A percentile compares a stretch with the other conserved stretches of the same genome.
phyloP scores from a whole-genome alignment of 495 filamentous ascomycete genomes.

The Hypoxylon lenormandii region DNA sequence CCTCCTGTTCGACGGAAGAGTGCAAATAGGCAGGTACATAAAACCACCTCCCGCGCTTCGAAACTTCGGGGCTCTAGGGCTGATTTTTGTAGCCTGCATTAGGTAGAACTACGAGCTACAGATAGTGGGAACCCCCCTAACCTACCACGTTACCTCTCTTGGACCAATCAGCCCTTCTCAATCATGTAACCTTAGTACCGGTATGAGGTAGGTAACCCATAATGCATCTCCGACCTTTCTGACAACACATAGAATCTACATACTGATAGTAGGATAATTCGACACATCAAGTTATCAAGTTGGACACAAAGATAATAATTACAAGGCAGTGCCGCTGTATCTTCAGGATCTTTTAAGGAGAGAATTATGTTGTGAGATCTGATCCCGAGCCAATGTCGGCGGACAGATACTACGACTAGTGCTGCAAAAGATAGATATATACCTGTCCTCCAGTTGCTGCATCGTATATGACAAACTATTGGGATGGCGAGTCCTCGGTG shows the following conservation, averaged over 20 bases:
- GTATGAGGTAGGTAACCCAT: no score
- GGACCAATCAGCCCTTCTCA: not conserved
- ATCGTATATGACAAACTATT: conserved; percentile 44
- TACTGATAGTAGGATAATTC: no score
- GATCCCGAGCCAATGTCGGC: conserved; percentile 16
- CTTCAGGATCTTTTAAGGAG: not conserved
- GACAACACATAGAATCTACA: not conserved
- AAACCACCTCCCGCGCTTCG: not conserved
- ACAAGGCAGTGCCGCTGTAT: not conserved
- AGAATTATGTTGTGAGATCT: conserved; percentile 8
- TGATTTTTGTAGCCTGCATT: conserved; percentile 20
- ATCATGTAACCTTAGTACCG: not conserved
- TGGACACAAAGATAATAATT: not conserved
- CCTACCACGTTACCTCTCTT: conserved; percentile 4
- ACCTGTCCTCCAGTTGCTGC: conserved; percentile 31
- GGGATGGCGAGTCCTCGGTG: conserved; percentile 35
- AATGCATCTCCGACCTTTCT: no score
- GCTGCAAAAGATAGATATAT: conserved; percentile 33
- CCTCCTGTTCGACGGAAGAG: not conserved
- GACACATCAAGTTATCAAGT: not conserved
- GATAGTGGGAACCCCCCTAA: conserved; percentile 14
- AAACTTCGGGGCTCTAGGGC: conserved; percentile 14
- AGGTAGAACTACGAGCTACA: not conserved
- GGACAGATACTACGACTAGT: conserved; percentile 36
- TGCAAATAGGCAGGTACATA: conserved; percentile 13